Conservation (phyloP, 2,329 filamentous ascomycete species). For the Colletotrichum endophyticum region DNA sequence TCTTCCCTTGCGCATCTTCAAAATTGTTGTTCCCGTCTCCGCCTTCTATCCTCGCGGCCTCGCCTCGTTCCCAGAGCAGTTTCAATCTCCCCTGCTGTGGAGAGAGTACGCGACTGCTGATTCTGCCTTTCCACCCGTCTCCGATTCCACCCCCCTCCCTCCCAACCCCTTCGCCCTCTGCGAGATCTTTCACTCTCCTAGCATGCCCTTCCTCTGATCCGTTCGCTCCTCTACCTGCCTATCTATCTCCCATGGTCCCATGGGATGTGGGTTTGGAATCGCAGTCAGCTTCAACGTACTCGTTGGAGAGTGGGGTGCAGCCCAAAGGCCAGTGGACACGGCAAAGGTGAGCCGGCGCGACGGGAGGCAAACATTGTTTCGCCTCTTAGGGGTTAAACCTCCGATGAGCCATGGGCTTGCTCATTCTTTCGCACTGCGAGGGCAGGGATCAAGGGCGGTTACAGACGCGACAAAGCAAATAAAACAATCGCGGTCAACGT, state of each 20-base stretch:
- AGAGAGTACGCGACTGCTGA: not conserved
- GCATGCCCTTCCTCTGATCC: not conserved
- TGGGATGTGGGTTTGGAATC: not conserved
- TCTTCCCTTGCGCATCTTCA: not conserved
- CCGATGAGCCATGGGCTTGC: not conserved
- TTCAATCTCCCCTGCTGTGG: conserved; percentile 3
- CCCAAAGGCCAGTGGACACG: not conserved
- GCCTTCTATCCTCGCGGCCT: not conserved
- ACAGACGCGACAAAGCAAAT: not conserved
- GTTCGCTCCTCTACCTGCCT: not conserved
- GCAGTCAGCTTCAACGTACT: not conserved
- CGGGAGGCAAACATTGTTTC: conserved; percentile 16
- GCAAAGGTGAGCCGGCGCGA: conserved; percentile 1
- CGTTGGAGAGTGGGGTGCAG: not conserved
- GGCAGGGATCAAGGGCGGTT: not conserved
- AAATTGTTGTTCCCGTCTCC: not conserved
- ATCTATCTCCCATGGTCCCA: not conserved
- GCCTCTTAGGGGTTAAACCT: not conserved
- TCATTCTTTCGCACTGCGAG: not conserved
- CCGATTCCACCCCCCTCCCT: not conserved
- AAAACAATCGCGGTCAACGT: not conserved
- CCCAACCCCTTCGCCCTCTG: not conserved
- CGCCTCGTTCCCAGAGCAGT: not conserved
- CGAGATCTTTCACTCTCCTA: not conserved
- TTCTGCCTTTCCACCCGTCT: not conserved